These are phyloP conservation scores for Massariosphaeria phaeospora DNA, from an alignment of 495 filamentous ascomycete genomes.

Conservation along the genomic window DNA sequence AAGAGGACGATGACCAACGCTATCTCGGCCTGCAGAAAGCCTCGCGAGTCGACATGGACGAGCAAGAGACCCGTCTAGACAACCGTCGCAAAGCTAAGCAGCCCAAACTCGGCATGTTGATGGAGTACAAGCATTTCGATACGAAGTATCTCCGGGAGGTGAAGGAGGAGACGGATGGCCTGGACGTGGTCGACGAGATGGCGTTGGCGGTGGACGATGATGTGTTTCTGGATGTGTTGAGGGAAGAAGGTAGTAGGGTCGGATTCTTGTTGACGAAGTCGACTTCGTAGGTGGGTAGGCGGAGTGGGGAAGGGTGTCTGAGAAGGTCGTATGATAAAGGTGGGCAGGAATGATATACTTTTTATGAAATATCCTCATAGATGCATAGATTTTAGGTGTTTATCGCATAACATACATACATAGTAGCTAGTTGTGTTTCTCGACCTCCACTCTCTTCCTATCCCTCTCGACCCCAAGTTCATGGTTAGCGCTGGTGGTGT, in stretches of 20 bases:
- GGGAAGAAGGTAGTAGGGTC: slow-evolving; percentile 56
- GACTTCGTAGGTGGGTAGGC: slow-evolving; percentile 6
- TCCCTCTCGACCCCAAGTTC: too few relatives aligned
- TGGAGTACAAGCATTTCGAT: slow-evolving; percentile 65
- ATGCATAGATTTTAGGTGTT: too few relatives aligned
- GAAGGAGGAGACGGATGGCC: slow-evolving; percentile 34
- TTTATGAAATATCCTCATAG: too few relatives aligned
- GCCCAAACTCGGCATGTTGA: slow-evolving; percentile 58
- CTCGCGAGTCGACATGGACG: slow-evolving; percentile 58
- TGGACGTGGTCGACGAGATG: too few relatives aligned
- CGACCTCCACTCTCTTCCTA: too few relatives aligned
- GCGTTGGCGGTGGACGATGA: slow-evolving; percentile 54
- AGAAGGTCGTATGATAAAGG: too few relatives aligned
- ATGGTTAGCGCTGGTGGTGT: too few relatives aligned
- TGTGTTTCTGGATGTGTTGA: slow-evolving; percentile 55
- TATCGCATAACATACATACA: too few relatives aligned
- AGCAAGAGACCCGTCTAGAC: slow-evolving; percentile 51
- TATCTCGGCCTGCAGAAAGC: slow-evolving; percentile 50
- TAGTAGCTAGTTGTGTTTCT: too few relatives aligned
- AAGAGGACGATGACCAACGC: slow-evolving; percentile 41
- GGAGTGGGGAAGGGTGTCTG: background rate
- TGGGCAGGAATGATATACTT: too few relatives aligned
- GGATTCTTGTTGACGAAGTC: slow-evolving; percentile 67
- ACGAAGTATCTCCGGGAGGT: slow-evolving; percentile 40
- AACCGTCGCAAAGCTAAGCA: slow-evolving; percentile 51